Base-by-base conservation (phyloP, 495 filamentous ascomycete genomes). In the Neurospora pannonica region DNA sequence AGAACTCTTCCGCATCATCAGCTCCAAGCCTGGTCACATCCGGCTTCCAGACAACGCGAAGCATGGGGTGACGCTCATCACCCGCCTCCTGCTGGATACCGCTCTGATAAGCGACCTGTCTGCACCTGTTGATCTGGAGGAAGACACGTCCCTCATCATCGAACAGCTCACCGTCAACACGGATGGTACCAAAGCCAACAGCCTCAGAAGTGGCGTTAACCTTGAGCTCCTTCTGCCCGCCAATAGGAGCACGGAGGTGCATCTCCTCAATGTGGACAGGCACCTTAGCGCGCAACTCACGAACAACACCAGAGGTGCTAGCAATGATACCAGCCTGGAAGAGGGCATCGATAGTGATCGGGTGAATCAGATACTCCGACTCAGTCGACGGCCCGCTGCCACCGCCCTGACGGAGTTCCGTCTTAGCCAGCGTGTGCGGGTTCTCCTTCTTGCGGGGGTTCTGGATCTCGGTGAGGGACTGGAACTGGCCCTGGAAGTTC, bases 291-390 rank as follows among this genome's bases (percentile, higher is more conserved):
- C 74, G 70, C n/a, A 73, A 42, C 43, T 74, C 74, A 34, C 73
- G 31, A 5, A 73, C 67, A 4, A 82, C 60, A 4, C 76, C 76
- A 2, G 70, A 71, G 10, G 78, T 76, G 36, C 74, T 77, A 5
- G 76, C 78, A n/a, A 73, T 73, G 15, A 81, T 37, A 11, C 77
- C 74, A 3, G 70, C 37, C 34, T 87, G 85, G 72, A 86, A 80
- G 7, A 77, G 78, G 8, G 76, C 77, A 76, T 86, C 85, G 2
- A 87, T 77, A 37, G 83, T 73, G 0, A 77, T 76, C 4, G 85
- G 85, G 46, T 86, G 85, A 39, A 86, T 79, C 62, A 81, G 74
- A 24, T 24, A 77, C 67, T 54, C 79, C 75, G 42, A 81, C 76
- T 34, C 75, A 72, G 38, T 74, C 79, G 15, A 79, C 71, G 0